Evolutionary conservation across 139 green algal species (phyloP).

Genomic region (Marvania coccoides): DNA sequence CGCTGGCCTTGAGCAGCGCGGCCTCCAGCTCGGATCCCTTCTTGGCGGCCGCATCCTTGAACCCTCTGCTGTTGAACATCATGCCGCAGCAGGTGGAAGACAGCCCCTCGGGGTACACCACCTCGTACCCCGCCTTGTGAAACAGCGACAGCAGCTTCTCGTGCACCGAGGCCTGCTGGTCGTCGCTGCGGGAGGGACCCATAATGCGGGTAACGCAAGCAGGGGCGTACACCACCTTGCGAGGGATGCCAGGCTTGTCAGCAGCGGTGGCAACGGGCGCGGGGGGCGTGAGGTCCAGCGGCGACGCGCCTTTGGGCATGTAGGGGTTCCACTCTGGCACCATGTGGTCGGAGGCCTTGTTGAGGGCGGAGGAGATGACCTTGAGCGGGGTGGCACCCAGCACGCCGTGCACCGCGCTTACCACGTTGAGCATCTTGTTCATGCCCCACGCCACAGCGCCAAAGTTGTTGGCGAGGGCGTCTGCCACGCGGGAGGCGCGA

Average conservation of each 20-base stretch:
- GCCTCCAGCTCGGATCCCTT: slow-evolving; percentile 67
- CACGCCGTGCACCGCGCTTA: slow-evolving; percentile 67
- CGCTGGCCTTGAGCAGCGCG: slow-evolving; percentile 73
- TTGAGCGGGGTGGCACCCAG: slow-evolving; percentile 67
- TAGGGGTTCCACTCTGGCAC: slow-evolving; percentile 92
- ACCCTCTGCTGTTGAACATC: slow-evolving; percentile 91
- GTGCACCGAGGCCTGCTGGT: slow-evolving; percentile 65
- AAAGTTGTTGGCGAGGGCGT: slow-evolving; percentile 76
- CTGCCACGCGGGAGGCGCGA: slow-evolving; percentile 2
- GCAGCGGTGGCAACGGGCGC: not conserved
- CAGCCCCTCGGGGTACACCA: slow-evolving; percentile 80
- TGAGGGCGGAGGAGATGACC: slow-evolving; percentile 59
- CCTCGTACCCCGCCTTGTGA: slow-evolving; percentile 67
- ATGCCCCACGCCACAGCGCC: slow-evolving; percentile 48
- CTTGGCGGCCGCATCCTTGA: slow-evolving; percentile 68
- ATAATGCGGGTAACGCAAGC: slow-evolving; percentile 94
- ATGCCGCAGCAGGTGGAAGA: slow-evolving; percentile 56
- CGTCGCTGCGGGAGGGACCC: slow-evolving; percentile 70
- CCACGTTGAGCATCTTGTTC: slow-evolving; percentile 69
- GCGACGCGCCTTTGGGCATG: slow-evolving; percentile 73
- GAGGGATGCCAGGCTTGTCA: slow-evolving; percentile 19
- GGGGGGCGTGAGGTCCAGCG: slow-evolving; percentile 37
- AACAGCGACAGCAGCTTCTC: slow-evolving; percentile 89
- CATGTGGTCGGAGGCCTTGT: slow-evolving; percentile 58
- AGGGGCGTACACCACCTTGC: slow-evolving; percentile 87